A percentile compares a stretch with the other conserved stretches of the same genome.
These are phyloP conservation scores for Fusarium protoensiforme DNA, from an alignment of 2,329 filamentous ascomycete species.

Conservation along the genomic window DNA sequence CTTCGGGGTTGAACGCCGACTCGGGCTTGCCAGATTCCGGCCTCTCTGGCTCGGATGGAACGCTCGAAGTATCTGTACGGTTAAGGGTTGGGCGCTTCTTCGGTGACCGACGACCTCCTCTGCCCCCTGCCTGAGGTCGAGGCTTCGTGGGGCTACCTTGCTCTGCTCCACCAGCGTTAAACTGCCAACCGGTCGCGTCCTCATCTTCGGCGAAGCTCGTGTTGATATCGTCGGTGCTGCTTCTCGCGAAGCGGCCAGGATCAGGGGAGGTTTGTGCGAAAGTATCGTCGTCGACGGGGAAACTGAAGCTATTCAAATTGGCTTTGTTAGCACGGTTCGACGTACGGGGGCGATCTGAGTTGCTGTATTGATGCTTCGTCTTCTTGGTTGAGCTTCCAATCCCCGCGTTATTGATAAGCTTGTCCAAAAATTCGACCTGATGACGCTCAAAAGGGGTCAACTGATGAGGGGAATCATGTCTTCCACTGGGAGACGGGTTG, in stretches of 20 bases:
- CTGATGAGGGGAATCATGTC: conserved; percentile 30
- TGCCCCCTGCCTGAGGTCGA: conserved; percentile 54
- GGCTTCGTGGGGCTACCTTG: conserved; percentile 37
- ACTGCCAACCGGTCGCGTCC: conserved; percentile 58
- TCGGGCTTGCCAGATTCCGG: conserved; percentile 43
- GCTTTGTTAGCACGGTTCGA: conserved; percentile 47
- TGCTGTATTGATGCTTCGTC: conserved; percentile 9
- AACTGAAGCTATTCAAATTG: conserved; percentile 60
- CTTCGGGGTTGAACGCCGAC: conserved; percentile 60
- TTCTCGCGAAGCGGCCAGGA: conserved; percentile 57
- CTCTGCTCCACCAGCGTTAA: conserved; percentile 60
- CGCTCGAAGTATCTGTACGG: conserved; percentile 36
- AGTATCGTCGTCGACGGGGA: conserved; percentile 57
- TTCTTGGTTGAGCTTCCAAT: conserved; percentile 27
- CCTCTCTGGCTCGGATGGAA: conserved; percentile 34
- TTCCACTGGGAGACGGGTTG: conserved; percentile 48
- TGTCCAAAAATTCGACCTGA: conserved; percentile 52
- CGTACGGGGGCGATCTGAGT: background rate
- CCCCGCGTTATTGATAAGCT: conserved; percentile 49
- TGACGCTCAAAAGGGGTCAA: conserved; percentile 54
- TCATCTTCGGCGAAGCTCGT: conserved; percentile 68
- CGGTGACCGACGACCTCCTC: conserved; percentile 55
- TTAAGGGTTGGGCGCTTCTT: conserved; percentile 43
- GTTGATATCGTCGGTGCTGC: conserved; percentile 70
- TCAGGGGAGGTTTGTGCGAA: conserved; percentile 51